Conservation (phyloP, 2,329 filamentous ascomycete species). For the Exophiala lecanii-corni region DNA sequence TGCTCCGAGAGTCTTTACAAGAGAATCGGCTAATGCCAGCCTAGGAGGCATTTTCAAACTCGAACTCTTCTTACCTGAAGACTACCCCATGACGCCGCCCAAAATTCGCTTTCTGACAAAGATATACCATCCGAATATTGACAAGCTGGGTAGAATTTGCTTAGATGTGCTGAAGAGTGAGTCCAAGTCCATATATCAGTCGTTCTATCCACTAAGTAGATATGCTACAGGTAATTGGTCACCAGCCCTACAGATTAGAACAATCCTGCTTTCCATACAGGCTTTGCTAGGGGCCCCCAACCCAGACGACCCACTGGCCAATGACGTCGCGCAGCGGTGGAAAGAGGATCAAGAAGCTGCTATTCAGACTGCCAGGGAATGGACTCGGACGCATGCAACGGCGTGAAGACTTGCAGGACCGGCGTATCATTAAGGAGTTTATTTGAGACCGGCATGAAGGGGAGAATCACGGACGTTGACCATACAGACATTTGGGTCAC, state of each 20-base stretch:
- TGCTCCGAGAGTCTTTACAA: neutral
- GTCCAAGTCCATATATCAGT: constrained; percentile 1
- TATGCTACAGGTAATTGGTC: constrained; percentile 88
- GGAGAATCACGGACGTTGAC: neutral
- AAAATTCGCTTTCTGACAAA: constrained; percentile 98
- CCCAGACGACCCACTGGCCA: constrained; percentile 95
- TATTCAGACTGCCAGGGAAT: constrained; percentile 85
- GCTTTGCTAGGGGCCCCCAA: constrained; percentile 93
- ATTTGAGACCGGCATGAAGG: no score
- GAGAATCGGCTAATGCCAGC: neutral
- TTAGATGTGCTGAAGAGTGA: constrained; percentile 2
- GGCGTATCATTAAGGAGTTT: neutral
- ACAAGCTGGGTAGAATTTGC: constrained; percentile 94
- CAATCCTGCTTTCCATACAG: constrained; percentile 97
- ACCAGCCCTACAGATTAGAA: constrained; percentile 93
- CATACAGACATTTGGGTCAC: neutral
- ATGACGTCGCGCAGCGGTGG: constrained; percentile 96
- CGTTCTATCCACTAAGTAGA: neutral
- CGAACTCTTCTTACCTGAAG: constrained; percentile 94
- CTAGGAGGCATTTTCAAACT: constrained; percentile 85
- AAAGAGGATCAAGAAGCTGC: constrained; percentile 92
- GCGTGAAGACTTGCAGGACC: constrained; percentile 32
- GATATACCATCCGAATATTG: constrained; percentile 99
- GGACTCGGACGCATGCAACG: constrained; percentile 79
- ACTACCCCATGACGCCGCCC: constrained; percentile 98